These are phyloP conservation scores for Teratosphaeria destructans DNA, from an alignment of 2,329 filamentous ascomycete genomes.

Conservation along the genomic window DNA sequence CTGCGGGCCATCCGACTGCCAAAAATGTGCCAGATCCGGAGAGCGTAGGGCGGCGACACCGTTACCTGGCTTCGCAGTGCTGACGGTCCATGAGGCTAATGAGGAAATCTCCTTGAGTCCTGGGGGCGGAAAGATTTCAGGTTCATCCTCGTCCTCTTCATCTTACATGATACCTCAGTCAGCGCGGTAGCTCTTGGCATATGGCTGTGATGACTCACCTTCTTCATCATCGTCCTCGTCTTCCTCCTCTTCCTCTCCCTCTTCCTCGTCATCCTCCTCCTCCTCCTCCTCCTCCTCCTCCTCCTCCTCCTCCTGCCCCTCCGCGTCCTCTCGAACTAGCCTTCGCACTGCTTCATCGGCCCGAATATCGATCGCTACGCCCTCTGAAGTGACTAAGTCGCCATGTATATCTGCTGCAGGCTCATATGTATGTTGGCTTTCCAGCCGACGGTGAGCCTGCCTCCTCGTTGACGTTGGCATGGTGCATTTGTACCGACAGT, in stretches of 20 bases:
- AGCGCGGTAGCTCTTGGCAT: not conserved
- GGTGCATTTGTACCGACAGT: not conserved
- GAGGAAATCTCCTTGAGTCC: constrained; percentile 74
- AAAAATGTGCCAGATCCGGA: constrained; percentile 63
- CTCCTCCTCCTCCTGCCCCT: not conserved
- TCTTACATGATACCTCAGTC: not conserved
- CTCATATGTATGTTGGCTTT: not conserved
- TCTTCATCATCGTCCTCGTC: not conserved
- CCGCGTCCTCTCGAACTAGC: not conserved
- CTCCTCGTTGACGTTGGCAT: constrained; percentile 3
- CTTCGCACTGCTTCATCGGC: not conserved
- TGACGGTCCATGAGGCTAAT: constrained; percentile 72
- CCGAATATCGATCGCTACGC: not conserved
- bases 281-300: not conserved
- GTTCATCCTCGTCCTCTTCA: constrained; percentile 1
- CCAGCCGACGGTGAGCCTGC: not conserved
- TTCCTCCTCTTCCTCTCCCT: not conserved
- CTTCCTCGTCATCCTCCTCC: not conserved
- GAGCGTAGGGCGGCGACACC: constrained; percentile 66
- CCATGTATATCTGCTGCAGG: not conserved
- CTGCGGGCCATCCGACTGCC: constrained; percentile 81
- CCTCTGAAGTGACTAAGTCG: not conserved
- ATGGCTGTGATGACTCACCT: not conserved
- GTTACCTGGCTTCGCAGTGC: constrained; percentile 69
- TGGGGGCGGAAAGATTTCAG: constrained; percentile 27